Evolutionary conservation across 805 yeast species (phyloP).

Genomic region (Teunomyces tritomae): DNA sequence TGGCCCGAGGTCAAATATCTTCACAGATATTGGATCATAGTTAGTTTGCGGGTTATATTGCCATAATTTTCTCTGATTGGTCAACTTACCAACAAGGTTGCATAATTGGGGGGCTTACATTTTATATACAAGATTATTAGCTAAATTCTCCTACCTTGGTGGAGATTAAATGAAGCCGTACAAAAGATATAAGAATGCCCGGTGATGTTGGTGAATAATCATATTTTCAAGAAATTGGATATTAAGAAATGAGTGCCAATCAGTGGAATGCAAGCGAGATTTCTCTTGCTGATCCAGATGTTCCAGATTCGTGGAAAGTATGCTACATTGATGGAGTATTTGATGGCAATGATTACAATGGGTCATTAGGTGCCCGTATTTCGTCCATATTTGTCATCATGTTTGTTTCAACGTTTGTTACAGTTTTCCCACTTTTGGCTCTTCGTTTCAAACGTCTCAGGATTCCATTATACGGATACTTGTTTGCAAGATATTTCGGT

Average conservation of each 20-base stretch:
- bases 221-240: neutral
- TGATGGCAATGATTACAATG: constrained; percentile 44
- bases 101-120: neutral
- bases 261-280: constrained; percentile 1
- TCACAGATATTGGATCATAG: neutral
- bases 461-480: neutral
- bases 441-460: neutral
- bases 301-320: constrained; percentile 1
- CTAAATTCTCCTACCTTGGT: neutral
- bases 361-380: constrained; percentile 46
- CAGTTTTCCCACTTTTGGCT: constrained; percentile 58
- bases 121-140: neutral
- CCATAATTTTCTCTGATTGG: no score
- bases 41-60: neutral
- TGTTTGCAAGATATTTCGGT: constrained; percentile 17
- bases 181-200: neutral
- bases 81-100: constrained; percentile 2
- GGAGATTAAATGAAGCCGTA: neutral
- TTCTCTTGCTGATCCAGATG: neutral
- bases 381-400: constrained; percentile 61
- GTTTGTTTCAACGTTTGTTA: constrained; percentile 49
- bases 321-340: neutral
- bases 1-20: no score
- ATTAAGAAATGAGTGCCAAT: neutral
- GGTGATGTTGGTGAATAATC: neutral